These are phyloP conservation scores for Phaffia rhodozyma DNA, from an alignment of 1,284 basidiomycete genomes.

Conservation along the genomic window DNA sequence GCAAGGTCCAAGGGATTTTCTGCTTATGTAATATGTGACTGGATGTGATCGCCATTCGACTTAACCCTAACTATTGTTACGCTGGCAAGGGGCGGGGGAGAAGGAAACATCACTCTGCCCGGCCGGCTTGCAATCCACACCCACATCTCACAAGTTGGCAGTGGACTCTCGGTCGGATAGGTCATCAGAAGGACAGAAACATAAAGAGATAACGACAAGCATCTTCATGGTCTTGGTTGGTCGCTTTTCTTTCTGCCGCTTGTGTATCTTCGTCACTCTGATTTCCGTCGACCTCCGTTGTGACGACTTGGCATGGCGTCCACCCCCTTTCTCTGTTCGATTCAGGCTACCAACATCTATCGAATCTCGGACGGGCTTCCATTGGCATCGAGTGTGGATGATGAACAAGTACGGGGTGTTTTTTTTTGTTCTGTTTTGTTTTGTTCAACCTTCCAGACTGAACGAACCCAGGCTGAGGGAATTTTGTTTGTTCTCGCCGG, in stretches of 20 bases:
- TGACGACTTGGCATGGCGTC: not conserved
- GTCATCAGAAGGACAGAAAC: no score
- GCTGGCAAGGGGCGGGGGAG: no score
- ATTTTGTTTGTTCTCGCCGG: slow-evolving; percentile 18
- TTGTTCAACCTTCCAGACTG: not conserved
- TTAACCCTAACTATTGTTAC: no score
- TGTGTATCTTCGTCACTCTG: not conserved
- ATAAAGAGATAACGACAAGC: no score
- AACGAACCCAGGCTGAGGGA: not conserved
- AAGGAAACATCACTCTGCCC: no score
- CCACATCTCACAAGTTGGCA: no score
- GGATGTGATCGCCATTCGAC: no score
- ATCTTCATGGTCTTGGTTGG: no score
- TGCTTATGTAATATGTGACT: no score
- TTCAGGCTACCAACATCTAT: slow-evolving; percentile 15
- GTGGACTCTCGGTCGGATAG: no score
- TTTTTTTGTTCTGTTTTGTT: slow-evolving; percentile 13
- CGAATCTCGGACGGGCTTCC: slow-evolving; percentile 82
- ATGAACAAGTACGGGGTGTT: slow-evolving; percentile 59
- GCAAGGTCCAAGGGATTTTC: no score
- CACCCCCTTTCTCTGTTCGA: not conserved
- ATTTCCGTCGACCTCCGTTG: not conserved
- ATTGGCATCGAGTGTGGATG: slow-evolving; percentile 85
- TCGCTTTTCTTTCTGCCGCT: not conserved
- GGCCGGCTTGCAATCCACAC: no score